Percentiles rank a stretch among this genome's conserved stretches.
phyloP scores from a whole-genome alignment of 1,139 yeast species.

The Wickerhamomyces sp. region DNA sequence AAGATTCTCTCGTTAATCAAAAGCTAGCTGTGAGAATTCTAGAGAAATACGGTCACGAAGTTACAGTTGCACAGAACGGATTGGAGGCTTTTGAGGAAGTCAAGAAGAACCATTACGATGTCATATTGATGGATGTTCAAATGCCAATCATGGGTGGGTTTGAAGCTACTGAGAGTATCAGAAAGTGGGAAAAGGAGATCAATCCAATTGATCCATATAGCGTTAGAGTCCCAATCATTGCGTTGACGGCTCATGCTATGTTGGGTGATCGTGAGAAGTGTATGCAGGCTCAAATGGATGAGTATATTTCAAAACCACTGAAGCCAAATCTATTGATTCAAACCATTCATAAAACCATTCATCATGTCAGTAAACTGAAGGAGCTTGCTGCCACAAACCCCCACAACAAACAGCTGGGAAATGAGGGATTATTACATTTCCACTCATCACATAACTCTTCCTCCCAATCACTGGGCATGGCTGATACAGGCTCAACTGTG shows the following conservation, averaged over 20 bases:
- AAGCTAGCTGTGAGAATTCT: slow-evolving; percentile 78
- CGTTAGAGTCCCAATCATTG: slow-evolving; percentile 82
- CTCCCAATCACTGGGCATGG: slow-evolving; percentile 2
- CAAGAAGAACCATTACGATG: slow-evolving; percentile 53
- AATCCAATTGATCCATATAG: slow-evolving; percentile 43
- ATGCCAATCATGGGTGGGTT: slow-evolving; percentile 97
- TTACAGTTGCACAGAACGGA: slow-evolving; percentile 83
- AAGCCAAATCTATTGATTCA: slow-evolving; percentile 79
- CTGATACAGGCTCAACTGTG: slow-evolving; percentile 1
- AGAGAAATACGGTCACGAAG: slow-evolving; percentile 78
- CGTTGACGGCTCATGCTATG: slow-evolving; percentile 90
- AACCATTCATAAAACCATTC: slow-evolving; percentile 80
- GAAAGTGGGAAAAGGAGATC: slow-evolving; percentile 89
- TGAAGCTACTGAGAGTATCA: slow-evolving; percentile 79
- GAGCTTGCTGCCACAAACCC: slow-evolving; percentile 21
- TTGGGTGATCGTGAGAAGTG: slow-evolving; percentile 80
- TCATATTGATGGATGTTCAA: slow-evolving; percentile 87
- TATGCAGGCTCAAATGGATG: slow-evolving; percentile 87
- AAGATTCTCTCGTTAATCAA: slow-evolving; percentile 83
- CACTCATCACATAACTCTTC: slow-evolving; percentile 10
- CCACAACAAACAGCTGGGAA: slow-evolving; percentile 19
- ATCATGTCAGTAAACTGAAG: slow-evolving; percentile 40
- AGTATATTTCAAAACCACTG: slow-evolving; percentile 79
- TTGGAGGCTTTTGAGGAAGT: slow-evolving; percentile 78
- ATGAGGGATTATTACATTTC: slow-evolving; percentile 12